Conservation (phyloP, 345 rosid genomes). For the Eucalyptus caleyi region DNA sequence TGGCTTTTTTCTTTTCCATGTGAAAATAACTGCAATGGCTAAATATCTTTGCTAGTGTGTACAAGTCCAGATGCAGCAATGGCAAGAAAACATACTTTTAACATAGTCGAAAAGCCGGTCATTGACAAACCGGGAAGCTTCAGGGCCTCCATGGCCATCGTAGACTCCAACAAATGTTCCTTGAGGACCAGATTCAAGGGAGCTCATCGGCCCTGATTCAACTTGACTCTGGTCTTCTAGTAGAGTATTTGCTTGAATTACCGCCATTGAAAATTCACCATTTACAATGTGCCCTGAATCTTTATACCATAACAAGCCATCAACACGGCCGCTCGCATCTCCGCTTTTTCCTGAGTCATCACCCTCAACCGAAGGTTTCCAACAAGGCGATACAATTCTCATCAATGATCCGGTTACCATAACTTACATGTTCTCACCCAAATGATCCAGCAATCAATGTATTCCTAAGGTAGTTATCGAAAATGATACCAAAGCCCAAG, state of each 20-base stretch:
- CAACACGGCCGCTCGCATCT: slow-evolving; percentile 45
- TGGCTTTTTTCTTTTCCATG: not conserved
- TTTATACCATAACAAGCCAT: slow-evolving; percentile 88
- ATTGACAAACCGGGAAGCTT: slow-evolving; percentile 77
- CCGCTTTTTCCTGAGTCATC: slow-evolving; percentile 49
- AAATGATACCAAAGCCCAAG: slow-evolving; percentile 10
- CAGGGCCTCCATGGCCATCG: slow-evolving; percentile 99
- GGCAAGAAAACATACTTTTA: slow-evolving; percentile 39
- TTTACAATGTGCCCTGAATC: slow-evolving; percentile 53
- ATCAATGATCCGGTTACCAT: slow-evolving; percentile 66
- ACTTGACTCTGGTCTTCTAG: slow-evolving; percentile 88
- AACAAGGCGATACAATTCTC: slow-evolving; percentile 74
- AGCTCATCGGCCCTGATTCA: slow-evolving; percentile 90
- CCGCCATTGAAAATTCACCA: slow-evolving; percentile 95
- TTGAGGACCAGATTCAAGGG: slow-evolving; percentile 60
- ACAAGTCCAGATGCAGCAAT: not conserved
- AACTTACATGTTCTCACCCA: slow-evolving; percentile 63
- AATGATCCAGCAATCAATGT: slow-evolving; percentile 51
- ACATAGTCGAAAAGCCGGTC: slow-evolving; percentile 55
- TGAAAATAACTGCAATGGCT: not conserved
- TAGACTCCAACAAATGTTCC: slow-evolving; percentile 96
- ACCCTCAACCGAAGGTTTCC: slow-evolving; percentile 73
- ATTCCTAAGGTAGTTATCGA: slow-evolving; percentile 6
- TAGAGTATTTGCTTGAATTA: slow-evolving; percentile 72
- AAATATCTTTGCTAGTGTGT: not conserved